Base-by-base conservation (phyloP, 2,329 filamentous ascomycete species). In the Fusarium sp. region DNA sequence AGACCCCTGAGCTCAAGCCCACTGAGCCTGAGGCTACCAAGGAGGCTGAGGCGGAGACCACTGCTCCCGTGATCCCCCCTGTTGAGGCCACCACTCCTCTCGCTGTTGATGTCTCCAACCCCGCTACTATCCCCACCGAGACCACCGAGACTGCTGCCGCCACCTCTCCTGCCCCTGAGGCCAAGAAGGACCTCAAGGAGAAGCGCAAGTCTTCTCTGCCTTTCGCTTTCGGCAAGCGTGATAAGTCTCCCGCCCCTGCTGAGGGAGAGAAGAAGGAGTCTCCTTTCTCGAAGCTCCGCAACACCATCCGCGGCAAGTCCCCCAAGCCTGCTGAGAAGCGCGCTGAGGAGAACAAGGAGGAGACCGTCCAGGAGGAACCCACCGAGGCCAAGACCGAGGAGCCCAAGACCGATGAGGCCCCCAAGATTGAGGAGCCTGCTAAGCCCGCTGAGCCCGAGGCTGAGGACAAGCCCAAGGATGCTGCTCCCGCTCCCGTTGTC, bases 141-240 rank as follows among this genome's bases (percentile, higher is more conserved):
- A 83, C 83, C 28, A 82, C 84, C 7, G 87, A 89, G 76, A 79
- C 72, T 50, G 78, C 84, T 62, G 81, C 82, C 69, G 80, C 79
- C 37, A 72, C 79, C 38, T 76, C 83, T 32, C 81, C 84, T 64
- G 86, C 86, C 73, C 85, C 85, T 68, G 90, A 91, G 84, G 75
- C 84, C 63, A 89, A 89, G 82, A 90, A 90, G 84, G 88, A 89
- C 71, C 81, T 87, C 76, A 95, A 94, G 90, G 88, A 90, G 83
- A 97, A 97, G 93, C 93, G 94, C 83, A 91, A 91, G 84, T 96
- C 94, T 75, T 92, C 95, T 79, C 83, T 90, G 13, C 88, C 88
- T 54, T 97, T 97, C 84, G 90, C 90, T 78, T 91, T 90, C 79
- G 91, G 94, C 78, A 93, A 94, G 89, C 96, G 96, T 88, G 91